phyloP scores from a whole-genome alignment of 345 rosid genomes.

The Dimocarpus longan region DNA sequence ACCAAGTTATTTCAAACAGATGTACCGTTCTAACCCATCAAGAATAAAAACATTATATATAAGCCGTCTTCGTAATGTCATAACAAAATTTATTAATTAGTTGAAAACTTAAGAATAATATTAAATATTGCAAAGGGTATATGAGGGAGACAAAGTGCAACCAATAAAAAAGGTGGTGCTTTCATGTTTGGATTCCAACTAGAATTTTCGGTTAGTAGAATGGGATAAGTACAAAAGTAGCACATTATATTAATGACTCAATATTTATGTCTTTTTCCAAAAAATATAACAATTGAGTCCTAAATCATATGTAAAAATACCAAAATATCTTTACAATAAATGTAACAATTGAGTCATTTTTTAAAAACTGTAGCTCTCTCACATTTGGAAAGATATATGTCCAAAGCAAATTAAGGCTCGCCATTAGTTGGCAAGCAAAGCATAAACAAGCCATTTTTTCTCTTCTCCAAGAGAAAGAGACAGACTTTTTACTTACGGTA shows the following conservation, averaged over 20 bases:
- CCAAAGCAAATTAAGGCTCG: no score
- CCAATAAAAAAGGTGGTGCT: slow-evolving; percentile 33
- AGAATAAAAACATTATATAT: background rate
- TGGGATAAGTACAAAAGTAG: no score
- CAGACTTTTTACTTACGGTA: background rate
- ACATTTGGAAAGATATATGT: slow-evolving; percentile 12
- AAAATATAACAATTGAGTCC: no score
- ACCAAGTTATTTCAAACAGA: no score
- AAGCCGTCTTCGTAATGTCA: no score
- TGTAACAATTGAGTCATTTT: no score
- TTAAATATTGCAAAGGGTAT: background rate
- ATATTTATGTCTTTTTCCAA: no score
- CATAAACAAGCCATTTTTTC: background rate
- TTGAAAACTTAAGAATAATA: background rate
- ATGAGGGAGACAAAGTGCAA: slow-evolving; percentile 14
- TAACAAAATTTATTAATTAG: background rate
- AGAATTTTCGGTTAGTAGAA: slow-evolving; percentile 32
- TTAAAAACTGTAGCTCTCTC: no score
- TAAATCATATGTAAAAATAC: no score
- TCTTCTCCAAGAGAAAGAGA: no score
- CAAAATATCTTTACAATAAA: no score
- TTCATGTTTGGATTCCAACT: slow-evolving; percentile 38
- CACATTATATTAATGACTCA: no score
- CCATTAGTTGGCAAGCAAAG: background rate
- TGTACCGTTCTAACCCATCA: background rate